phyloP scores from a whole-genome alignment of 2,329 filamentous ascomycete genomes.

The Neofusicoccum sp. region DNA sequence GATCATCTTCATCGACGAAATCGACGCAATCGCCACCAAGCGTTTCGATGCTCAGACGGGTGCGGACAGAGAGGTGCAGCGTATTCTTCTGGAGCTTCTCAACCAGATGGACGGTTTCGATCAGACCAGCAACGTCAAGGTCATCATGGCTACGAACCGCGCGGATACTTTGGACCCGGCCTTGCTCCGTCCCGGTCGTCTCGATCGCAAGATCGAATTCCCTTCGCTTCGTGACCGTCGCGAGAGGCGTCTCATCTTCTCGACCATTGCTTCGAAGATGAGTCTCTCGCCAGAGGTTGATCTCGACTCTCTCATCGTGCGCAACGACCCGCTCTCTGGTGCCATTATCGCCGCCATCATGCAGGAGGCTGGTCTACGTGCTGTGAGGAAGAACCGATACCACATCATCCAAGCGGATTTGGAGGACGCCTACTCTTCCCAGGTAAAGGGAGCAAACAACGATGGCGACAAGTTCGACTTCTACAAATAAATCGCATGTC shows the following conservation, averaged over 20 bases:
- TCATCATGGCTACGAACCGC: constrained; percentile 99
- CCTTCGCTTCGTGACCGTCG: constrained; percentile 91
- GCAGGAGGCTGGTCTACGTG: constrained; percentile 94
- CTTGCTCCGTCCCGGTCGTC: constrained; percentile 87
- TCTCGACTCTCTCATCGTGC: constrained; percentile 91
- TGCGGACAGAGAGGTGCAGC: constrained; percentile 96
- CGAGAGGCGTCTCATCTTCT: constrained; percentile 94
- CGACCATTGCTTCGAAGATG: constrained; percentile 97
- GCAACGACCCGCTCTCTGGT: constrained; percentile 93
- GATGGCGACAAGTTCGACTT: constrained; percentile 75
- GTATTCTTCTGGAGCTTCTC: constrained; percentile 93
- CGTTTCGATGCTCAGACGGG: constrained; percentile 98
- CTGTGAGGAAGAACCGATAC: constrained; percentile 96
- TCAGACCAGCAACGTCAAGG: constrained; percentile 98
- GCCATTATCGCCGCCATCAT: constrained; percentile 98
- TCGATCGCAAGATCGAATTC: constrained; percentile 99
- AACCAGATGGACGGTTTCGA: constrained; percentile 99
- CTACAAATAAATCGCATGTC: constrained; percentile 35
- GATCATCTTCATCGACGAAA: constrained; percentile 99
- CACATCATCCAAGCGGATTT: constrained; percentile 98
- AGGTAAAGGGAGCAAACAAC: constrained; percentile 83
- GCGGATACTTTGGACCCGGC: constrained; percentile 96
- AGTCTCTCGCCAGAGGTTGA: constrained; percentile 95
- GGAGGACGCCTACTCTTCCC: constrained; percentile 94
- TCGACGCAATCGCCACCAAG: constrained; percentile 98